phyloP scores from a whole-genome alignment of 176 grass and related monocot genomes.

The Rhynchospora breviuscula region DNA sequence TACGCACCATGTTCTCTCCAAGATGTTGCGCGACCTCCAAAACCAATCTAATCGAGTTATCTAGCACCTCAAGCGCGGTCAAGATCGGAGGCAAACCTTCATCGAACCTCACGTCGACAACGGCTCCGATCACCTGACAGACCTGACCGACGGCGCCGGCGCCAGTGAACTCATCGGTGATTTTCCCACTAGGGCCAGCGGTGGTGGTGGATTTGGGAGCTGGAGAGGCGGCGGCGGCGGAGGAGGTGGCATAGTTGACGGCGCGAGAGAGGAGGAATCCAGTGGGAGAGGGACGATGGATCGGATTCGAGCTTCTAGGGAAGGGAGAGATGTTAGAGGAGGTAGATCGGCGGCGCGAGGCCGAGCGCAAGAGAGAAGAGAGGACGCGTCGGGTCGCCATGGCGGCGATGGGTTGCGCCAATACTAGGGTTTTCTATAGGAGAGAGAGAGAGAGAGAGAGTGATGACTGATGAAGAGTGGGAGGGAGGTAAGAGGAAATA shows the following conservation, averaged over 20 bases:
- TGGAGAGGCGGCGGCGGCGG: conserved; percentile 23
- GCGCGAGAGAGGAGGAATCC: conserved; percentile 64
- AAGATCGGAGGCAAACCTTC: conserved; percentile 93
- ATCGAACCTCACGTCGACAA: conserved; percentile 86
- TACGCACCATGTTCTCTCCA: conserved; percentile 90
- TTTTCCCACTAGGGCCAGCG: conserved; percentile 47
- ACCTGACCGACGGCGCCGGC: conserved; percentile 84
- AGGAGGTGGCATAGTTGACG: conserved; percentile 47
- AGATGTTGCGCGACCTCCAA: conserved; percentile 96
- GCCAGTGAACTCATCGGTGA: conserved; percentile 96
- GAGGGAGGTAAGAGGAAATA: not conserved
- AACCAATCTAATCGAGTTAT: conserved; percentile 87
- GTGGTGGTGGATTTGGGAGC: not conserved
- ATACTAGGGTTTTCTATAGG: conserved; percentile 41
- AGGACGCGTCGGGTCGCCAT: conserved; percentile 87
- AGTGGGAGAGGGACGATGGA: conserved; percentile 54
- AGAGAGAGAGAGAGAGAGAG: conserved; percentile 22
- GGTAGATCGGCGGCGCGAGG: conserved; percentile 43
- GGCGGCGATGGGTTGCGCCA: conserved; percentile 34
- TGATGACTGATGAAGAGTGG: conserved; percentile 18
- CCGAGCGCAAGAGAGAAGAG: conserved; percentile 61
- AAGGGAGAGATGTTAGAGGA: conserved; percentile 23
- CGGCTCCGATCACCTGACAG: conserved; percentile 95
- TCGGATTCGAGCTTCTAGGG: conserved; percentile 13
- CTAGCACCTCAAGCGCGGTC: conserved; percentile 94